Percentiles rank a stretch among this genome's conserved stretches.
phyloP scores from a whole-genome alignment of 2,329 filamentous ascomycete species.

The Colletotrichum sansevieriae region DNA sequence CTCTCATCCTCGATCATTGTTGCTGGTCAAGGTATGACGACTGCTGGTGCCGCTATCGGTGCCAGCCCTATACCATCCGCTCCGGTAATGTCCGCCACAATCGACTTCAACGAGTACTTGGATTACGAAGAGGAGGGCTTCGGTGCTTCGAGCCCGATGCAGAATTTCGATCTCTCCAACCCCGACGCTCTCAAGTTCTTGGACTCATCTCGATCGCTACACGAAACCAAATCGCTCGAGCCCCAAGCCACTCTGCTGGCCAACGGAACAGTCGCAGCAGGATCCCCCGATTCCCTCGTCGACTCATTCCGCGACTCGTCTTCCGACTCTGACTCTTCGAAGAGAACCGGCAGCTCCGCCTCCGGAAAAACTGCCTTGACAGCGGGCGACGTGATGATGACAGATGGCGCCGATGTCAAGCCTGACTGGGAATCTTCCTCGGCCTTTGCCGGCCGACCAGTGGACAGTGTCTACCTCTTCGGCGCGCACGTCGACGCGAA shows the following conservation, averaged over 20 bases:
- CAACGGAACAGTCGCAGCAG: slow-evolving; percentile 49
- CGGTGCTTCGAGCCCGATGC: slow-evolving; percentile 49
- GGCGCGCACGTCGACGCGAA: slow-evolving; percentile 46
- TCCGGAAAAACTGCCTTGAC: slow-evolving; percentile 60
- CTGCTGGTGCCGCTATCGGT: slow-evolving; percentile 44
- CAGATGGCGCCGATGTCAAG: slow-evolving; percentile 55
- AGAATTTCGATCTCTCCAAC: slow-evolving; percentile 50
- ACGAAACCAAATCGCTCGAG: slow-evolving; percentile 38
- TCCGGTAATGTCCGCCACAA: slow-evolving; percentile 51
- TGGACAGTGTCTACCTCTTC: slow-evolving; percentile 54
- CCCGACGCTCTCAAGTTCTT: slow-evolving; percentile 53
- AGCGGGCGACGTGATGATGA: slow-evolving; percentile 59
- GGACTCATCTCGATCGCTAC: slow-evolving; percentile 45
- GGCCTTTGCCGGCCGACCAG: slow-evolving; percentile 51
- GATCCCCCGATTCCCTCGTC: slow-evolving; percentile 58
- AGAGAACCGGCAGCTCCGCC: slow-evolving; percentile 60
- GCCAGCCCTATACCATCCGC: slow-evolving; percentile 56
- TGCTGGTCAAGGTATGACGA: slow-evolving; percentile 43
- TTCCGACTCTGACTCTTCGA: slow-evolving; percentile 65
- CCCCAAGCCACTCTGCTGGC: slow-evolving; percentile 41
- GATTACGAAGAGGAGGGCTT: slow-evolving; percentile 56
- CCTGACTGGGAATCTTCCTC: slow-evolving; percentile 57
- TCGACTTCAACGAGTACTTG: slow-evolving; percentile 50
- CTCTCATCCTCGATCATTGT: slow-evolving; percentile 29
- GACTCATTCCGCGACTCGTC: slow-evolving; percentile 63